Percentiles rank a stretch among this genome's conserved stretches.
Evolutionary conservation across 441 rosid species (phyloP).

Genomic region (Aleurites moluccanus): DNA sequence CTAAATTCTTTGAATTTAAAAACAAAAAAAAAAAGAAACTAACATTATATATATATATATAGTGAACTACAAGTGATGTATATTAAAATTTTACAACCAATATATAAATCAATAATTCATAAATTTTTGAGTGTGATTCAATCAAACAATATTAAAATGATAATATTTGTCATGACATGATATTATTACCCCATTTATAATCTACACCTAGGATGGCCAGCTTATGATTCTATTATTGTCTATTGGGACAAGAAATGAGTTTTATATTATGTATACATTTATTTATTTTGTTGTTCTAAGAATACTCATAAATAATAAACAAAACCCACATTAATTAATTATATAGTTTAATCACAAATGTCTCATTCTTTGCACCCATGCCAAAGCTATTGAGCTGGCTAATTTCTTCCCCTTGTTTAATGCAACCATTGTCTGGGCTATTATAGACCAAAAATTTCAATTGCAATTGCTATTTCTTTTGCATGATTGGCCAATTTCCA

Average conservation of each 20-base stretch:
- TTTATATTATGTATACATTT: not conserved
- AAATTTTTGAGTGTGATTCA: not conserved
- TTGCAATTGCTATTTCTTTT: slow-evolving; percentile 14
- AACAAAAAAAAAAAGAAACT: too few relatives aligned
- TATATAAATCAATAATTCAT: not conserved
- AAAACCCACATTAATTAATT: not conserved
- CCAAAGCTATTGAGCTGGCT: slow-evolving; percentile 45
- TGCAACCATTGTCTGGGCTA: slow-evolving; percentile 35
- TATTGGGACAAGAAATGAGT: not conserved
- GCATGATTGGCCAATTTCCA: slow-evolving; percentile 23
- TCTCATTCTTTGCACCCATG: slow-evolving; percentile 23
- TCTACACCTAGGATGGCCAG: slow-evolving; percentile 9
- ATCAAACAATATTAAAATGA: not conserved
- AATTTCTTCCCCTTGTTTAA: slow-evolving; percentile 36
- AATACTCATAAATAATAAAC: not conserved
- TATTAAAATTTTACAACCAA: slow-evolving; percentile 8
- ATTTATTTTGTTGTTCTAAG: not conserved
- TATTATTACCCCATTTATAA: slow-evolving; percentile 4
- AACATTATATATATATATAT: too few relatives aligned
- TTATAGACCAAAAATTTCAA: slow-evolving; percentile 15
- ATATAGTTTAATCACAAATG: slow-evolving; percentile 22
- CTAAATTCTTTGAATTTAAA: too few relatives aligned
- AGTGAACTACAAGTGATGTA: too few relatives aligned
- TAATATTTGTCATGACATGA: slow-evolving; percentile 4
- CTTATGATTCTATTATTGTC: not conserved